These are phyloP conservation scores for Phytophthora ohioensis DNA, from an alignment of 352 stramenopile genomes.

Conservation along the genomic window DNA sequence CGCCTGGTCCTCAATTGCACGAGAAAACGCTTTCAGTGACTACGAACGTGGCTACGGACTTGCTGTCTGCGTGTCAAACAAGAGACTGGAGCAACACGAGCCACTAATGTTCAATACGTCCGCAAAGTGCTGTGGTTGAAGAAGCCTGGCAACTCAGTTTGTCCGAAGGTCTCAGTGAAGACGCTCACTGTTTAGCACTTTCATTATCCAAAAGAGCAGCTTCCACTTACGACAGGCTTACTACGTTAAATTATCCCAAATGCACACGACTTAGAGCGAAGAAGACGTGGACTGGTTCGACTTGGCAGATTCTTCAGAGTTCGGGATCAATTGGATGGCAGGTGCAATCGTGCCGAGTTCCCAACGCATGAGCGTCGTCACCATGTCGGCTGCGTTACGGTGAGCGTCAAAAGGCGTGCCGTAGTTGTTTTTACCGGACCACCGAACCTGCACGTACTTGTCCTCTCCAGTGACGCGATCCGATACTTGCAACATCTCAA, in stretches of 20 bases:
- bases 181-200: constrained; percentile 11
- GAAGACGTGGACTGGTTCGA: constrained; percentile 9
- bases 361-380: constrained; percentile 59
- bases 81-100: constrained; percentile 2
- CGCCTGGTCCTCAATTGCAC: constrained; percentile 20
- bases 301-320: constrained; percentile 11
- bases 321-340: constrained; percentile 41
- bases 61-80: constrained; percentile 1
- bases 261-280: constrained; percentile 3
- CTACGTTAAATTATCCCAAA: constrained; percentile 32
- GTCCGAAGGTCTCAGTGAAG: neutral
- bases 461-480: constrained; percentile 35
- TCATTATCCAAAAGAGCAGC: constrained; percentile 35
- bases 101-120: constrained; percentile 10
- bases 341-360: constrained; percentile 55
- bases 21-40: constrained; percentile 23
- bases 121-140: constrained; percentile 45
- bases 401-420: constrained; percentile 53
- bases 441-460: constrained; percentile 52
- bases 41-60: constrained; percentile 30
- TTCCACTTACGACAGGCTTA: constrained; percentile 13
- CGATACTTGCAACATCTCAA: constrained; percentile 52
- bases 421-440: constrained; percentile 62
- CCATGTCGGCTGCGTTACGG: constrained; percentile 56
- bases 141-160: constrained; percentile 16